A percentile compares a stretch with the other conserved stretches of the same genome.
Evolutionary conservation across 2,329 filamentous ascomycete species (phyloP).

Genomic region (Ophiostoma populinum): DNA sequence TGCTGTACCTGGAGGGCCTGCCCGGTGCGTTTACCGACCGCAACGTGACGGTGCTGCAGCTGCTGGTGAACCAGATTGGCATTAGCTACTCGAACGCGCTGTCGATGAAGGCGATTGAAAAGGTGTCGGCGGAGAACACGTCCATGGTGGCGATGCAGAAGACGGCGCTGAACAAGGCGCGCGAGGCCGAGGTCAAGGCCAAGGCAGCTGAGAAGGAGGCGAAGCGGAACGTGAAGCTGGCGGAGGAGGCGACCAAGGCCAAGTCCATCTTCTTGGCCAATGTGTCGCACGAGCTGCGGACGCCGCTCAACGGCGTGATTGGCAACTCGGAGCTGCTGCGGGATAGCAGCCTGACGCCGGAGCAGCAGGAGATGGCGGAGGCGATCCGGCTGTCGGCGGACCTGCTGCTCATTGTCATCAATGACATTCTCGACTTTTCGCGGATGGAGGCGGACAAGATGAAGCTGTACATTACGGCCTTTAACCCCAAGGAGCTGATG

Average conservation of each 20-base stretch:
- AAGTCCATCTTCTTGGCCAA: conserved; percentile 69
- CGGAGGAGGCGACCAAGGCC: conserved; percentile 67
- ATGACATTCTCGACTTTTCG: conserved; percentile 90
- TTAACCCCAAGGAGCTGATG: conserved; percentile 50
- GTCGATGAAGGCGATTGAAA: conserved; percentile 54
- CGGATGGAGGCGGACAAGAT: conserved; percentile 83
- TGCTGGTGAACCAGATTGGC: conserved; percentile 64
- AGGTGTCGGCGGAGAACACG: conserved; percentile 60
- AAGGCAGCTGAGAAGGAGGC: conserved; percentile 62
- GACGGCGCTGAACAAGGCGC: conserved; percentile 52
- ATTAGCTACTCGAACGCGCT: conserved; percentile 54
- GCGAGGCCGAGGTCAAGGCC: conserved; percentile 57
- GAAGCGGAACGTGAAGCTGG: conserved; percentile 61
- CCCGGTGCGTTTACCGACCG: conserved; percentile 63
- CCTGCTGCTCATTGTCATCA: conserved; percentile 78
- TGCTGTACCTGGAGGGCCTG: conserved; percentile 58
- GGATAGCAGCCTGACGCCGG: conserved; percentile 55
- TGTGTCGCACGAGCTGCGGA: conserved; percentile 66
- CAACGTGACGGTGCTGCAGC: conserved; percentile 46
- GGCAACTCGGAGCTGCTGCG: conserved; percentile 72
- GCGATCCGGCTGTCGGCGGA: conserved; percentile 78
- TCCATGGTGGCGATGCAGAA: conserved; percentile 67
- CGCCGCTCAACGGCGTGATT: conserved; percentile 74
- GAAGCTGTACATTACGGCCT: conserved; percentile 58
- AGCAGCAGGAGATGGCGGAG: conserved; percentile 73